Evolutionary conservation across 176 grass and related monocot species (phyloP).

Genomic region (Bothriochloa decipiens): DNA sequence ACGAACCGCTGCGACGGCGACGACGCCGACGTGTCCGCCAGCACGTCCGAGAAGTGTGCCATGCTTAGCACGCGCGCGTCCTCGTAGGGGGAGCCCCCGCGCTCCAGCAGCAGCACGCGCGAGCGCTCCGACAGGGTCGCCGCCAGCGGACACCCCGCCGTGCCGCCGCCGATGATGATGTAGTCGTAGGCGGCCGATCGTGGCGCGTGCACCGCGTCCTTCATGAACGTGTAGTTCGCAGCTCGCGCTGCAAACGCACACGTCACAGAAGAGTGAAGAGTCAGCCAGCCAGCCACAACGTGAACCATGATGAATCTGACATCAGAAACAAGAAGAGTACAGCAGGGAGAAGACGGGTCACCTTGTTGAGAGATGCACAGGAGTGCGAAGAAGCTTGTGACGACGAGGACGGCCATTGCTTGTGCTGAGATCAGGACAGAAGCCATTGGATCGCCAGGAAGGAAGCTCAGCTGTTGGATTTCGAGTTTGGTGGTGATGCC

Average conservation of each 20-base stretch:
- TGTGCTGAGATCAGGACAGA: conserved; percentile 9
- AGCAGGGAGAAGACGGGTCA: not conserved
- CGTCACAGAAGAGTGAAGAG: not conserved
- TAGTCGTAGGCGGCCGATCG: conserved; percentile 66
- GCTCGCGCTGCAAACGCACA: conserved; percentile 12
- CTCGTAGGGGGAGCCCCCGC: conserved; percentile 79
- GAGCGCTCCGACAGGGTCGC: conserved; percentile 65
- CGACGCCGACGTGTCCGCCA: conserved; percentile 62
- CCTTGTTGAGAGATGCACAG: conserved; percentile 38
- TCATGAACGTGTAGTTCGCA: conserved; percentile 71
- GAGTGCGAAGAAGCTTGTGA: conserved; percentile 30
- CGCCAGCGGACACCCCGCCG: conserved; percentile 79
- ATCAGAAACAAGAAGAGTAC: not conserved
- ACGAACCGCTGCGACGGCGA: conserved; percentile 83
- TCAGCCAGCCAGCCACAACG: conserved; percentile 1
- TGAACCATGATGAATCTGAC: not conserved
- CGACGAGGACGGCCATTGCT: conserved; percentile 38
- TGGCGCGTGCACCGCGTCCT: conserved; percentile 61
- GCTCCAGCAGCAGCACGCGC: conserved; percentile 78
- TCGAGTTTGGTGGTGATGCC: conserved; percentile 29
- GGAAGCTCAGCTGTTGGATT: not conserved
- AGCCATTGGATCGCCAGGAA: conserved; percentile 19
- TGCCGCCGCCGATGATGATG: conserved; percentile 87
- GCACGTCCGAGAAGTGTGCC: conserved; percentile 57
- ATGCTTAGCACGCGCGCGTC: conserved; percentile 70